Conservation (phyloP, 208 protist species). For the Sergeia podlipaevii region DNA sequence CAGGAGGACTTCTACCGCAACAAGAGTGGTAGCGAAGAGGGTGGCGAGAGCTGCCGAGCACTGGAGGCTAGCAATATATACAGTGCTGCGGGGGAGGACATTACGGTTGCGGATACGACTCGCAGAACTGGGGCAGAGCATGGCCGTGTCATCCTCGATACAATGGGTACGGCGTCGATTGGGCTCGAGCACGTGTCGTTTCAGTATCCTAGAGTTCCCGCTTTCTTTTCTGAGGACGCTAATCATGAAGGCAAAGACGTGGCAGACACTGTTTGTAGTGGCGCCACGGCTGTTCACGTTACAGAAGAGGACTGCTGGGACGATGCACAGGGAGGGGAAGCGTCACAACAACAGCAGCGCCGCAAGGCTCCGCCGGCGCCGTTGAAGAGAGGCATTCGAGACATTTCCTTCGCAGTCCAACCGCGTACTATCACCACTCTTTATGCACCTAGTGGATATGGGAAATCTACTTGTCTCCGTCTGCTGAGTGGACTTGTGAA, state of each 20-base stretch:
- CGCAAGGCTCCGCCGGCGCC: not conserved
- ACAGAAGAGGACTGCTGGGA: not conserved
- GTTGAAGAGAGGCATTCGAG: conserved; percentile 20
- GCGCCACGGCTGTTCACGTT: not conserved
- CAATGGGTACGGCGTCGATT: conserved; percentile 15
- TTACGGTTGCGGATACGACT: not conserved
- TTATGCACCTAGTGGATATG: conserved; percentile 70
- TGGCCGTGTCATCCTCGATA: conserved; percentile 1
- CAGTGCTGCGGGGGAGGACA: not conserved
- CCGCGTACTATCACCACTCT: conserved; percentile 50
- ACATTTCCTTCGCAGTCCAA: conserved; percentile 29
- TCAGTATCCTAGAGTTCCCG: conserved; percentile 38
- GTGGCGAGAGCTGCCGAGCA: not conserved
- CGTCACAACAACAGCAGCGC: not conserved
- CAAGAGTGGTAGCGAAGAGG: not conserved
- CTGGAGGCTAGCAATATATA: too few species aligned
- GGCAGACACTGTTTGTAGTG: not conserved
- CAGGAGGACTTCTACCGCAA: not conserved
- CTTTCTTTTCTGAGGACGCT: conserved; percentile 32
- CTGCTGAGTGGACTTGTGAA: conserved; percentile 50
- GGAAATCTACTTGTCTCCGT: conserved; percentile 74
- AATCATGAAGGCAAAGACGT: not conserved
- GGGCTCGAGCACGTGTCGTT: conserved; percentile 42
- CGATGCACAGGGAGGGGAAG: too few species aligned
- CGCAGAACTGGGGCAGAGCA: not conserved